Evolutionary conservation across 1,284 basidiomycete species (phyloP).

Genomic region (Mycena sp.): DNA sequence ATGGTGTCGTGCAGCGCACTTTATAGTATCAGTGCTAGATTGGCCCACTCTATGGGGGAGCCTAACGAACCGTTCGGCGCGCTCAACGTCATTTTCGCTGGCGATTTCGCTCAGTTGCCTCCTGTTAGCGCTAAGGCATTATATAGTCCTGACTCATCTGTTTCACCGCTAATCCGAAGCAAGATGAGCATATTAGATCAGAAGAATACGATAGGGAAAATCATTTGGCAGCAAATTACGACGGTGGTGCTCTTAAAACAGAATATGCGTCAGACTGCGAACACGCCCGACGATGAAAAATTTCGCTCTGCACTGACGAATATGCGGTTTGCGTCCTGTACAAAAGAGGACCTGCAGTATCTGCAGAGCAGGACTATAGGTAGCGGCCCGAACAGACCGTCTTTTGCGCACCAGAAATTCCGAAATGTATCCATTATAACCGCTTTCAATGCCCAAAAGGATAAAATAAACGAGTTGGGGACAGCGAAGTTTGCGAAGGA

Average conservation of each 20-base stretch:
- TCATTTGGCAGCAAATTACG: neutral
- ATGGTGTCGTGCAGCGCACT: neutral
- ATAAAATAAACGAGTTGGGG: too few species aligned
- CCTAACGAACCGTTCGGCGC: slow-evolving; percentile 28
- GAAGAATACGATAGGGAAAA: slow-evolving; percentile 31
- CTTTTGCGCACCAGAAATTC: slow-evolving; percentile 40
- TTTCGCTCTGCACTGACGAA: too few species aligned
- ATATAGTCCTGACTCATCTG: neutral
- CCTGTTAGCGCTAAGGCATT: neutral
- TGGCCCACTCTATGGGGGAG: slow-evolving; percentile 1
- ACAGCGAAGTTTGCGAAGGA: too few species aligned
- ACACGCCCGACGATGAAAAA: too few species aligned
- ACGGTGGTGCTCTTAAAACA: too few species aligned
- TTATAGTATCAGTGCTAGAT: slow-evolving; percentile 29
- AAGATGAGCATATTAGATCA: slow-evolving; percentile 20
- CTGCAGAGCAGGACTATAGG: slow-evolving; percentile 12
- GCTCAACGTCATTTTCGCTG: slow-evolving; percentile 36
- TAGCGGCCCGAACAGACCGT: slow-evolving; percentile 22
- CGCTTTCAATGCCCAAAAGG: slow-evolving; percentile 37
- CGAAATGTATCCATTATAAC: slow-evolving; percentile 49
- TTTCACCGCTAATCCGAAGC: neutral
- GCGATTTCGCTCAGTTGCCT: slow-evolving; percentile 33
- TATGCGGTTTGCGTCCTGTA: too few species aligned
- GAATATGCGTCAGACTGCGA: too few species aligned
- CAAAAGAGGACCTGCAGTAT: too few species aligned